Evolutionary conservation across 495 filamentous ascomycete genomes (phyloP).

Genomic region (Beverwykella pulmonaria): DNA sequence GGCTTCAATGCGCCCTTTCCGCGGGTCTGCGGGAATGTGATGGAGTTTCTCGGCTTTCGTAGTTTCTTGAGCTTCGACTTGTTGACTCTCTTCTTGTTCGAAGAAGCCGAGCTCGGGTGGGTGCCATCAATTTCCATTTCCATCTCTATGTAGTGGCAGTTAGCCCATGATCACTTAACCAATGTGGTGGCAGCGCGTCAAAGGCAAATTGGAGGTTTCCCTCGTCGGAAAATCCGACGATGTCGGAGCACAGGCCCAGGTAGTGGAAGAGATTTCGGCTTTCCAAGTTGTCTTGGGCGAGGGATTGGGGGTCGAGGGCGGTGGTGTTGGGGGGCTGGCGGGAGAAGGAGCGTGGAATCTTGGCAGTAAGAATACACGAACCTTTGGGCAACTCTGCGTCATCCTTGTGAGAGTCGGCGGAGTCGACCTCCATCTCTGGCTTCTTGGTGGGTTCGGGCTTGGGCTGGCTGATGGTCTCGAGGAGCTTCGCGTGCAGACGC

Average conservation of each 20-base stretch:
- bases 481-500: slow-evolving; percentile 76
- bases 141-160: slow-evolving; percentile 32
- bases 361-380: slow-evolving; percentile 26
- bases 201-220: slow-evolving; percentile 27
- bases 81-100: slow-evolving; percentile 14
- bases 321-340: slow-evolving; percentile 12
- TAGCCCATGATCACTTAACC: slow-evolving; percentile 27
- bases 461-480: slow-evolving; percentile 71
- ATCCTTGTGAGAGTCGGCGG: slow-evolving; percentile 9
- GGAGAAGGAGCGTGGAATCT: slow-evolving; percentile 19
- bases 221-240: slow-evolving; percentile 22
- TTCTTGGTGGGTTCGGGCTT: slow-evolving; percentile 47
- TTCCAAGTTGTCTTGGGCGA: slow-evolving; percentile 12
- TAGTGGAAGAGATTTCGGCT: slow-evolving; percentile 3
- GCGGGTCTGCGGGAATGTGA: slow-evolving; percentile 23
- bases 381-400: slow-evolving; percentile 31
- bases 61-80: slow-evolving; percentile 21
- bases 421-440: slow-evolving; percentile 45
- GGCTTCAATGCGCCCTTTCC: slow-evolving; percentile 36
- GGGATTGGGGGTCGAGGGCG: slow-evolving; percentile 2
- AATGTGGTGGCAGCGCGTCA: slow-evolving; percentile 17
- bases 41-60: slow-evolving; percentile 31
- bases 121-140: slow-evolving; percentile 40
- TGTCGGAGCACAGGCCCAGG: slow-evolving; percentile 35
- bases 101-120: slow-evolving; percentile 4